Base-by-base conservation (phyloP, 1,284 basidiomycete species). In the Cutaneotrichosporon dermatis region DNA sequence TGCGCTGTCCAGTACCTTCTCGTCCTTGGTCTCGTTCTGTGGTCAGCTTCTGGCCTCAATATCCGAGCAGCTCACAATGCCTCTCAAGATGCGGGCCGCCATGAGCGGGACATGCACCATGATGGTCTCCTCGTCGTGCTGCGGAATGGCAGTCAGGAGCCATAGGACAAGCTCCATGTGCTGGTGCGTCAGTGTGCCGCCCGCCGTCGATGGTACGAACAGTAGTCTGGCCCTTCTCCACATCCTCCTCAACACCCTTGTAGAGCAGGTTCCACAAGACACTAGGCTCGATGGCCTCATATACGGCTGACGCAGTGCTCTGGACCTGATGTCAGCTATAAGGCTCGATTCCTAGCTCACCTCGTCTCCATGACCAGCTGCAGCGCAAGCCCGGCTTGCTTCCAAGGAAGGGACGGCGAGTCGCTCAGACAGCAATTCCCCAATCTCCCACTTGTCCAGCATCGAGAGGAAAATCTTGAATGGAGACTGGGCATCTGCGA, bases 371-470 rank as follows among this genome's bases (percentile, higher is more conserved):
- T 42, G 57, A 15, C 39, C 34, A 15, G 40, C 46, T 15, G n/a
- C 45, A 16, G 62, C 40, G 0, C 65, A 60, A 10, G 57, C 49
- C 44, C 60, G 66, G 53, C 72, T 63, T 8, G 66, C 57, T 8
- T 56, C 51, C 44, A 76, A 46, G 0, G 88, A 83, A 65, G 96
- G 90, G 59, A 91, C 85, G 4, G 90, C 85, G 41, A 97, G 79
- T 1, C 80, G 82, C 49, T 90, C 85, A 0, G 92, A 94, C 34
- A 99, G 77, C 0, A 85, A 82, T 15, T 85, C 85, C 0, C 95
- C 95, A 54, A 99, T 88, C 76, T 97, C 93, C 89, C 92, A 97
- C 75, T 96, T 96, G 77, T 99, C 96, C 63, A 98, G 80, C 13
- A 99, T 77, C 1, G 93, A 94, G 35, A 98, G 86, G 74, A 97